Base-by-base conservation (phyloP, 352 stramenopile species). In the Globisporangium cederbergense region DNA sequence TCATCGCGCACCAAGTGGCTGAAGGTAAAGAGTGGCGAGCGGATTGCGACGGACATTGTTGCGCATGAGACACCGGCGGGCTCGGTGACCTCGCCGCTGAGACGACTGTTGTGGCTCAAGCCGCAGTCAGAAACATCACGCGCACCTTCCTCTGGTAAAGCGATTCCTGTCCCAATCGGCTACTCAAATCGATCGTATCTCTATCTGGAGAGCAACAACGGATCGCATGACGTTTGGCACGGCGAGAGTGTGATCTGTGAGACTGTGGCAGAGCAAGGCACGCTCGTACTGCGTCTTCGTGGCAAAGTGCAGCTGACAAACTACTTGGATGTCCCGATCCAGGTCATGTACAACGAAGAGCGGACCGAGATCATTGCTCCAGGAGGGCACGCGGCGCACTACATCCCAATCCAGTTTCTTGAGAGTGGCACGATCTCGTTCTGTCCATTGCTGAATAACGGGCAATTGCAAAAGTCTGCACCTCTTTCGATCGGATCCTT, bases 181-280 rank as follows among this genome's bases (percentile, higher is more conserved):
- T 93, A 95, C 64, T 93, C 83, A 8, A 91, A 95, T 68, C 79
- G 86, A 30, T 93, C 84, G 50, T 95, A 91, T 64, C 70, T 95
- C 57, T 86, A 93, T 28, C 69, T 95, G 4, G 84, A 95, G 53
- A 91, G 75, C 60, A 77, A 73, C 38, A 78, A 71, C 25, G 78
- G 81, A 30, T 77, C 79, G 49, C 77, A 76, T 30, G 80, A 91
- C 55, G 77, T 77, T 14, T 91, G 84, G 82, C 80, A 89, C 54
- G 83, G 85, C 4, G 78, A 93, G 64, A 90, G 78, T 60, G 87
- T 93, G 46, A 91, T 95, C 57, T 93, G 84, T 22, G 84, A 95
- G 65, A 95, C 86, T 0, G 86, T 95, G 2, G 86, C 86, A 13
- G 86, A 95, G 62, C 84, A 93, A 69, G 86, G 86, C 1, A 95